phyloP scores from a whole-genome alignment of 1,284 basidiomycete genomes.

The Irpex sp. region DNA sequence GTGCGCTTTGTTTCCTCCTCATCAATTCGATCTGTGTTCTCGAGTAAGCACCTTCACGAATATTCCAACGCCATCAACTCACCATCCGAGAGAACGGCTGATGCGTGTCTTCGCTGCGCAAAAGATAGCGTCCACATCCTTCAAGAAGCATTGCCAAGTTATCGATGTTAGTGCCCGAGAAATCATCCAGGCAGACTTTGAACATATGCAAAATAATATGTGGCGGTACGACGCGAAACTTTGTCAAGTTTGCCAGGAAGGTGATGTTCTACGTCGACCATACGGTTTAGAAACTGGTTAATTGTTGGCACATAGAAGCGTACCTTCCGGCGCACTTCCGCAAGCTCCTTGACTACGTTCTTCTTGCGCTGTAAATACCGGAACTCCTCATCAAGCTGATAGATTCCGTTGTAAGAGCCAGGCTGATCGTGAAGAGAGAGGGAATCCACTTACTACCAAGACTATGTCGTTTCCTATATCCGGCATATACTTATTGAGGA shows the following conservation, averaged over 20 bases:
- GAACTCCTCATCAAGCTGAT: constrained; percentile 93
- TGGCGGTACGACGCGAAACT: constrained; percentile 91
- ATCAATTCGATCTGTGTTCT: constrained; percentile 82
- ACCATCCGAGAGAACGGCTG: constrained; percentile 85
- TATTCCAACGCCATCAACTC: constrained; percentile 13
- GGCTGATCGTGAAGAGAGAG: not conserved
- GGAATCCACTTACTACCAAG: constrained; percentile 53
- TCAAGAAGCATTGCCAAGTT: constrained; percentile 91
- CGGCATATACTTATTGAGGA: constrained; percentile 89
- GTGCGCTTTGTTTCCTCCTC: constrained; percentile 89
- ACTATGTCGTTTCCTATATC: constrained; percentile 87
- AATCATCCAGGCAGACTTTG: constrained; percentile 96
- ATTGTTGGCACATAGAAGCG: constrained; percentile 11
- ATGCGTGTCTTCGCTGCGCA: constrained; percentile 85
- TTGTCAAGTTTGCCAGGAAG: constrained; percentile 90
- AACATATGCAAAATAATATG: constrained; percentile 94
- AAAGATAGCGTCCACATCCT: constrained; percentile 90
- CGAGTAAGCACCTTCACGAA: not conserved
- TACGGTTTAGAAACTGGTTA: not conserved
- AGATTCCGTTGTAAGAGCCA: not conserved
- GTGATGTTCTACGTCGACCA: constrained; percentile 67
- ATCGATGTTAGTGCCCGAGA: constrained; percentile 90
- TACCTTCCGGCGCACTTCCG: constrained; percentile 84
- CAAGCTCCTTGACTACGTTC: constrained; percentile 85
- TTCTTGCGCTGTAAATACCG: constrained; percentile 95